Base-by-base conservation (phyloP, 1,284 basidiomycete genomes). In the Porodaedalea pini region DNA sequence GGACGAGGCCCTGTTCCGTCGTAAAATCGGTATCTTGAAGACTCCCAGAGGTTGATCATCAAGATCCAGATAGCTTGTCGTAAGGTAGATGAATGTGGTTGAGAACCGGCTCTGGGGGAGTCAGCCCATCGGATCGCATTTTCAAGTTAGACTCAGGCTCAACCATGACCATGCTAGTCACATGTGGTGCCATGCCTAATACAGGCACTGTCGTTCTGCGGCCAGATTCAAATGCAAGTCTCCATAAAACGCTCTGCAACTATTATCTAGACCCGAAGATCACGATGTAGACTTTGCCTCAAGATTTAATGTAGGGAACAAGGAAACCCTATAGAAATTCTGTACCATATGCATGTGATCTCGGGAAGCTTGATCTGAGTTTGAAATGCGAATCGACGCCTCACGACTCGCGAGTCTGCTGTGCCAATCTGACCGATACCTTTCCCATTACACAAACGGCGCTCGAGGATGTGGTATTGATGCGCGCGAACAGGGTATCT, bases 21-120 rank as follows among this genome's bases (percentile, higher is more conserved):
- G 54, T 17, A 54, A n/a, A 32, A 34, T 29, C 17, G 41, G 45
- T 31, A 39, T 56, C 13, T 39, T 17, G 44, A 3, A 54, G 17
- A 21, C 17, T 27, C 45, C 27, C 25, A n/a, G n/a, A n/a, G n/a
- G n/a, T n/a, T n/a, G n/a, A n/a, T n/a, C n/a, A n/a, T n/a, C n/a
- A n/a, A n/a, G n/a, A n/a, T n/a, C n/a, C 13, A 34, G 32, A 34
- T 34, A 6, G 13, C 13, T 6, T 34, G 7, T 34, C 32, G 32
- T 34, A n/a, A n/a, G n/a, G 32, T 34, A 13, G 32, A 34, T 34
- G 32, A 13, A 34, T 6, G 32, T 34, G 13, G 32, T 15, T 39
- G 48, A 34, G 29, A 44, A 44, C 40, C 27, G 19, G 29, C 29
- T 44, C 17, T 44, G 39, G n/a, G 31, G 23, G 23, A 23, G 41